These are phyloP conservation scores for Acanthamoeba royreba DNA, from an alignment of 208 protist species.

Conservation along the genomic window DNA sequence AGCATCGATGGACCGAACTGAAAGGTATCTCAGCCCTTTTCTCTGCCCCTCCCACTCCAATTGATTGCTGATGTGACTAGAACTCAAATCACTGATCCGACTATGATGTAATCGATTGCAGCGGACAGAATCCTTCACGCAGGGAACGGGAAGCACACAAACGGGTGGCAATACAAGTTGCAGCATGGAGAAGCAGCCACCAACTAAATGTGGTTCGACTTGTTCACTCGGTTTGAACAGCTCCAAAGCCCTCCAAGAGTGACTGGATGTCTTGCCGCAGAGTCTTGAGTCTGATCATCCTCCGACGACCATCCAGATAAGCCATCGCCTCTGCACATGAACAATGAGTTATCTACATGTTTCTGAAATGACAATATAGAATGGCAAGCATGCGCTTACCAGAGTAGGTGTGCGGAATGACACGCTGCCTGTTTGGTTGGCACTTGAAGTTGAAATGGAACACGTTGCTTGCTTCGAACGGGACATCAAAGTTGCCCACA, in stretches of 20 bases:
- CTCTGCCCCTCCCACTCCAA: too few species aligned
- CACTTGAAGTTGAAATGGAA: constrained; percentile 43
- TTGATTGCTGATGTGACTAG: too few species aligned
- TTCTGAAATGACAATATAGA: background rate
- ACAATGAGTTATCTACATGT: background rate
- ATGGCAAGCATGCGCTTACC: background rate
- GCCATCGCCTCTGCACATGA: constrained; percentile 4
- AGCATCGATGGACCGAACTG: too few species aligned
- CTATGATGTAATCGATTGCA: too few species aligned
- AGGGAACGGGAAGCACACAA: too few species aligned
- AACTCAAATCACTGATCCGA: too few species aligned
- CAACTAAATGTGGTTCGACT: too few species aligned
- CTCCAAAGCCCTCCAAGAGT: background rate
- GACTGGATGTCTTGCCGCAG: background rate
- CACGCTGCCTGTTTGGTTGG: background rate
- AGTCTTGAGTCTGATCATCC: background rate
- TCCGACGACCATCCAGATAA: constrained; percentile 22
- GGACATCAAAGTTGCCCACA: background rate
- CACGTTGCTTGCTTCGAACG: background rate
- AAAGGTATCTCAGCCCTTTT: too few species aligned
- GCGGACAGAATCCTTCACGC: too few species aligned
- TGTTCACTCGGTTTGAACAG: background rate
- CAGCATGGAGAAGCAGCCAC: too few species aligned
- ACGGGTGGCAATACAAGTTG: too few species aligned
- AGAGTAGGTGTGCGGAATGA: constrained; percentile 21